phyloP scores from a whole-genome alignment of 179 eudicot genomes.

The Patellifolia procumbens region DNA sequence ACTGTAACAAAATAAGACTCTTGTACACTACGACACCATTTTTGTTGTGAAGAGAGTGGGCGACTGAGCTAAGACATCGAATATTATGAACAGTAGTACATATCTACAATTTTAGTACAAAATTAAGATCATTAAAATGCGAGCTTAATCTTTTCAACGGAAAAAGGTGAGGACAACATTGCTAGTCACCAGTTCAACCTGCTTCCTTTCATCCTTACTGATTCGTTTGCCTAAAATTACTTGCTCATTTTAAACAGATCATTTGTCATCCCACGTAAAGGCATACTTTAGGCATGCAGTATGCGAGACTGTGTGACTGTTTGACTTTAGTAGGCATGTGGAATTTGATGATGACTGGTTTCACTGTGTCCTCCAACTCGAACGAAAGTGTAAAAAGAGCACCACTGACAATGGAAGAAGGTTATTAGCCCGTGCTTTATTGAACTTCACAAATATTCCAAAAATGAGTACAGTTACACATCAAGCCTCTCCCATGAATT shows the following conservation, averaged over 20 bases:
- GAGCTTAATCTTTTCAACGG: no score
- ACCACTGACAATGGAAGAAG: conserved; percentile 52
- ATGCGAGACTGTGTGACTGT: not conserved
- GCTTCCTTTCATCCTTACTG: not conserved
- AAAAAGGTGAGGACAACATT: no score
- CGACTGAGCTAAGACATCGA: no score
- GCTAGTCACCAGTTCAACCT: no score
- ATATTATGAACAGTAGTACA: no score
- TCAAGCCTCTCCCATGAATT: conserved; percentile 92
- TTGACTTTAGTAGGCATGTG: conserved; percentile 79
- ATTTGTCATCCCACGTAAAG: not conserved
- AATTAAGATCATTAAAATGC: no score
- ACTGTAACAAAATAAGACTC: no score
- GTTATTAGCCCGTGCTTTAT: conserved; percentile 9
- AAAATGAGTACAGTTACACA: conserved; percentile 40
- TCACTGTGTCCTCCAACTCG: conserved; percentile 70
- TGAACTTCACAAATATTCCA: conserved; percentile 7
- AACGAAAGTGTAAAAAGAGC: conserved; percentile 68
- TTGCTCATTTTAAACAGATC: not conserved
- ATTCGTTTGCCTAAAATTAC: not conserved
- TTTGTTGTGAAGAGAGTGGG: no score
- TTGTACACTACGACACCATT: no score
- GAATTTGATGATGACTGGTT: conserved; percentile 75
- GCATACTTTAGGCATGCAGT: not conserved
- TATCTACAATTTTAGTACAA: no score